Percentiles rank a stretch among this genome's conserved stretches.
These are phyloP conservation scores for Musa acuminata DNA, from an alignment of 176 grass and related monocot species.

Conservation along the genomic window DNA sequence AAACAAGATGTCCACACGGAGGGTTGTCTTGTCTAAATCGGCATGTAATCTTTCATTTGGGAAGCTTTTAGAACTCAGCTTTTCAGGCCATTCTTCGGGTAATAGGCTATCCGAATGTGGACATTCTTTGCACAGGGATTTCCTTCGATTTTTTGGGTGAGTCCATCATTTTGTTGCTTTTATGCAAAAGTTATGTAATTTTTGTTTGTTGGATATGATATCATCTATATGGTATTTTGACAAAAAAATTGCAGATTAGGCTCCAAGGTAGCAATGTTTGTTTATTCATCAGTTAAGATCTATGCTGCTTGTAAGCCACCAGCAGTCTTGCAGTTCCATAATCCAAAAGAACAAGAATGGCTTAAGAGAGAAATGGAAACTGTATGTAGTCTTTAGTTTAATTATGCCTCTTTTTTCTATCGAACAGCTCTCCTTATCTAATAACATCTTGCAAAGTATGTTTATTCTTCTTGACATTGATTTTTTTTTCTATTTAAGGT, in stretches of 20 bases:
- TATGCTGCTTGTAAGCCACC: conserved; percentile 71
- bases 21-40: conserved; percentile 55
- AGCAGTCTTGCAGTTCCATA: conserved; percentile 54
- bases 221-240: not conserved
- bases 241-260: conserved; percentile 52
- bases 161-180: conserved; percentile 8
- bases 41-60: conserved; percentile 77
- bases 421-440: no score
- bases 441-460: not conserved
- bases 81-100: conserved; percentile 73
- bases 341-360: conserved; percentile 46
- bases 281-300: conserved; percentile 72
- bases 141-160: conserved; percentile 89
- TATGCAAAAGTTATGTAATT: not conserved
- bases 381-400: conserved; percentile 36
- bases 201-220: not conserved
- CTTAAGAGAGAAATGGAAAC: conserved; percentile 48
- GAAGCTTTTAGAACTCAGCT: conserved; percentile 91
- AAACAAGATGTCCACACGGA: conserved; percentile 39
- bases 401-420: not conserved
- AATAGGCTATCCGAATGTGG: conserved; percentile 61
- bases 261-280: conserved; percentile 76
- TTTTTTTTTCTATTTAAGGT: conserved; percentile 40
- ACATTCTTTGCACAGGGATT: conserved; percentile 79
- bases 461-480: conserved; percentile 24